Percentiles rank a stretch among this genome's conserved stretches.
Conservation (phyloP, 768 basidiomycete species). For the Trametes cubensis region DNA sequence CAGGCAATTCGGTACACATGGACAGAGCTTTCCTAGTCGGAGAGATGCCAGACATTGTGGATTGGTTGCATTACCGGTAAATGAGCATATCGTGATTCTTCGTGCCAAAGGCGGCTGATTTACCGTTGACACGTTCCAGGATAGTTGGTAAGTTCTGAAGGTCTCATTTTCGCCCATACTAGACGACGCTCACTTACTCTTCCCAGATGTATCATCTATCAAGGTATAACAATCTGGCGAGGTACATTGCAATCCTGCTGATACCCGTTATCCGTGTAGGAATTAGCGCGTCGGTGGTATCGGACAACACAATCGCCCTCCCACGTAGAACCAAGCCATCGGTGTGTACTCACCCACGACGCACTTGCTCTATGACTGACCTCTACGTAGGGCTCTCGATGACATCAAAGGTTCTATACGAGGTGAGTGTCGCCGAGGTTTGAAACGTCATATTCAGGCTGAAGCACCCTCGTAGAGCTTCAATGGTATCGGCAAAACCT, state of each 20-base stretch:
- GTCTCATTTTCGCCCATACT: background rate
- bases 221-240: constrained; percentile 48
- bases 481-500: constrained; percentile 78
- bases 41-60: constrained; percentile 79
- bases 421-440: constrained; percentile 46
- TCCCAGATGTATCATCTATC: constrained; percentile 78
- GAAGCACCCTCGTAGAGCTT: constrained; percentile 54
- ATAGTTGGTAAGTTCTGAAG: constrained; percentile 62
- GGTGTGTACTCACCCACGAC: constrained; percentile 44
- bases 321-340: constrained; percentile 47
- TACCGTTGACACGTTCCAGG: constrained; percentile 37
- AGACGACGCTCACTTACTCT: background rate
- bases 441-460: background rate
- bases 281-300: constrained; percentile 77
- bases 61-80: constrained; percentile 84
- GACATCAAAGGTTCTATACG: constrained; percentile 78
- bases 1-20: constrained; percentile 86
- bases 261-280: constrained; percentile 43
- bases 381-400: constrained; percentile 66
- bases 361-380: background rate
- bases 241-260: background rate
- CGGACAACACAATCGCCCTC: constrained; percentile 9
- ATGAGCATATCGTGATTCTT: constrained; percentile 8
- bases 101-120: constrained; percentile 9
- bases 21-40: constrained; percentile 72